Evolutionary conservation across 2,329 filamentous ascomycete species (phyloP).

Genomic region (Exophiala sp.): DNA sequence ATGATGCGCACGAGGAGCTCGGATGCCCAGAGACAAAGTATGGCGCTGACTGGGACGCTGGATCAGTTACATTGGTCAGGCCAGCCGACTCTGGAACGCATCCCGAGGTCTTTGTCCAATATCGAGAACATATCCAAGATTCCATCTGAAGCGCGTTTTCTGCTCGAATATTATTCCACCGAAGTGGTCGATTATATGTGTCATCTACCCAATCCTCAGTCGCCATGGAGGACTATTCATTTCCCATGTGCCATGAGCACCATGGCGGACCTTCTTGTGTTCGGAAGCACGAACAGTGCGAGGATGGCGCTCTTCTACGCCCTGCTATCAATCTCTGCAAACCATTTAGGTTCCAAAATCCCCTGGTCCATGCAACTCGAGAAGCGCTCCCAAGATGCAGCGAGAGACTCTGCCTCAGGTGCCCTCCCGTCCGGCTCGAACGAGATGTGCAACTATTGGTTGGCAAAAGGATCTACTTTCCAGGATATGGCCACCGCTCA

Average conservation of each 20-base stretch:
- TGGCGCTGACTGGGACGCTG: background rate
- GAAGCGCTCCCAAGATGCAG: slow-evolving; percentile 1
- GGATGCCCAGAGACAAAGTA: background rate
- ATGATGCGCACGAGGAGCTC: background rate
- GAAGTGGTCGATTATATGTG: slow-evolving; percentile 10
- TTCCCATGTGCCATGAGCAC: slow-evolving; percentile 9
- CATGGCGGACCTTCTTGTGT: slow-evolving; percentile 10
- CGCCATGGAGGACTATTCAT: slow-evolving; percentile 9
- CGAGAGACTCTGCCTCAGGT: slow-evolving; percentile 4
- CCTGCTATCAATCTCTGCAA: slow-evolving; percentile 4
- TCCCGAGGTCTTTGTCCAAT: slow-evolving; percentile 9
- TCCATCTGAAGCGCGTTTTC: slow-evolving; percentile 7
- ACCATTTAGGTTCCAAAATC: slow-evolving; percentile 6
- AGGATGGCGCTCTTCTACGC: slow-evolving; percentile 9
- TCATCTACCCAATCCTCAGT: slow-evolving; percentile 7
- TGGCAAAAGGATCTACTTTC: slow-evolving; percentile 4
- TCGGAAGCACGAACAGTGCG: slow-evolving; percentile 8
- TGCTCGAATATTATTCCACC: slow-evolving; percentile 10
- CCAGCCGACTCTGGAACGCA: background rate
- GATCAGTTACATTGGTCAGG: slow-evolving; percentile 2
- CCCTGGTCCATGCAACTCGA: slow-evolving; percentile 4
- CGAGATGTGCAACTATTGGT: slow-evolving; percentile 8
- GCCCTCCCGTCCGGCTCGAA: background rate
- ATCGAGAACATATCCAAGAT: slow-evolving; percentile 8
- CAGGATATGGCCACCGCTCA: slow-evolving; percentile 6